Percentiles rank a stretch among this genome's conserved stretches.
Conservation (phyloP, 495 filamentous ascomycete genomes). For the Acidiella bohemica region DNA sequence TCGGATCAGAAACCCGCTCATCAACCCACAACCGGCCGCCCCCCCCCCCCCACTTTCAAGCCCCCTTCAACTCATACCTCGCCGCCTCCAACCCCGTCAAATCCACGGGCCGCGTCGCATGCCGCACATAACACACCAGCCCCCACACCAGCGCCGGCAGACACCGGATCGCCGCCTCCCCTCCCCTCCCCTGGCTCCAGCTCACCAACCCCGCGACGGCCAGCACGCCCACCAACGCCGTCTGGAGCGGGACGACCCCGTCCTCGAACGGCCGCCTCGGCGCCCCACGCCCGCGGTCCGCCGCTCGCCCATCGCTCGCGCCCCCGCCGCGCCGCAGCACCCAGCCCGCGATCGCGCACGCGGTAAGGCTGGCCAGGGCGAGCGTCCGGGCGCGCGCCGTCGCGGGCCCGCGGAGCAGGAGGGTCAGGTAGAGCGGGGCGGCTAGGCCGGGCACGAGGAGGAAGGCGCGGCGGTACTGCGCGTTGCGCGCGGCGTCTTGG, state of each 20-base stretch:
- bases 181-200: conserved; percentile 7
- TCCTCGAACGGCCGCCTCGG: conserved; percentile 27
- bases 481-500: conserved; percentile 46
- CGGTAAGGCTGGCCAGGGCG: conserved; percentile 44
- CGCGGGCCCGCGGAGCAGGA: conserved; percentile 30
- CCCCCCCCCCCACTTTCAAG: conserved; percentile 23
- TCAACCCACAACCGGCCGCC: too few species aligned
- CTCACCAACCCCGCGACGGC: conserved; percentile 8
- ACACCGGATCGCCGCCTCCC: conserved; percentile 19
- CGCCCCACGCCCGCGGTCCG: conserved; percentile 12
- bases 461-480: conserved; percentile 45
- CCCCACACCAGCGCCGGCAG: conserved; percentile 31
- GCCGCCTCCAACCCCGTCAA: conserved; percentile 40
- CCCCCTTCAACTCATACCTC: conserved; percentile 48
- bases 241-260: conserved; percentile 38
- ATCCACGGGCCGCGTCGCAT: conserved; percentile 42
- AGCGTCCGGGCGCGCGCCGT: conserved; percentile 23
- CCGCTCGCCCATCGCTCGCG: conserved; percentile 18
- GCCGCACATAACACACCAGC: conserved; percentile 37
- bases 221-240: conserved; percentile 27
- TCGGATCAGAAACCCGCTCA: too few species aligned
- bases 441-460: conserved; percentile 43
- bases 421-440: conserved; percentile 38
- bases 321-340: conserved; percentile 31
- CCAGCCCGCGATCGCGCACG: conserved; percentile 42